phyloP scores from a whole-genome alignment of 441 rosid genomes.

The Erysimum pusillum region DNA sequence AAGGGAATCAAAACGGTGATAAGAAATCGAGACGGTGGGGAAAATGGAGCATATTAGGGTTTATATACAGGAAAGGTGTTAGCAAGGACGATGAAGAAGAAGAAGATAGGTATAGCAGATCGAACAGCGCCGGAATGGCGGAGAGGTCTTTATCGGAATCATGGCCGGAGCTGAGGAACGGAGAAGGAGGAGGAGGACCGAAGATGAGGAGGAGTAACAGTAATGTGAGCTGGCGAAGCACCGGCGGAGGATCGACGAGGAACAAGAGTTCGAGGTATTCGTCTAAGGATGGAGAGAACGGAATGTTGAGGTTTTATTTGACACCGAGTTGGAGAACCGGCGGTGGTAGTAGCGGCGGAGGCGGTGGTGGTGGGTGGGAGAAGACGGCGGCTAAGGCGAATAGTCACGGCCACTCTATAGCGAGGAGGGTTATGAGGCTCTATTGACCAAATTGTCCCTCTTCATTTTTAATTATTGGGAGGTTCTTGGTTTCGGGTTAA shows the following conservation, averaged over 20 bases:
- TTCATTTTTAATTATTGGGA: conserved; percentile 17
- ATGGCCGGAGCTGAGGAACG: conserved; percentile 85
- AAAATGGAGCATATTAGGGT: conserved; percentile 90
- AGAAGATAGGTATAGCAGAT: conserved; percentile 67
- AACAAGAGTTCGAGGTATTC: conserved; percentile 89
- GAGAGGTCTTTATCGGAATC: conserved; percentile 92
- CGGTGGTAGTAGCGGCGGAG: conserved; percentile 46
- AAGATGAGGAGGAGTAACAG: conserved; percentile 92
- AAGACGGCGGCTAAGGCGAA: conserved; percentile 56
- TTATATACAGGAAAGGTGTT: conserved; percentile 76
- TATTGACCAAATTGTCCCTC: conserved; percentile 61
- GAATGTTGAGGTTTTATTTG: conserved; percentile 85
- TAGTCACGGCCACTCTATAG: conserved; percentile 84
- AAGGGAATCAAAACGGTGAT: conserved; percentile 43
- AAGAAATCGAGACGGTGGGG: conserved; percentile 94
- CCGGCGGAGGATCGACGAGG: conserved; percentile 64
- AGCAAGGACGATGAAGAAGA: conserved; percentile 76
- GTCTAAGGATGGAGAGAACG: conserved; percentile 78
- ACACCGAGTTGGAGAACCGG: conserved; percentile 57
- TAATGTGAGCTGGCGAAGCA: conserved; percentile 95
- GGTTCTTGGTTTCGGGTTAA: conserved; percentile 51
- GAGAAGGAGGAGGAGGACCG: conserved; percentile 55
- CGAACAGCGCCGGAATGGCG: conserved; percentile 64
- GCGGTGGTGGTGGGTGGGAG: conserved; percentile 28
- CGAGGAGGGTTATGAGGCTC: conserved; percentile 89